Evolutionary conservation across 1,284 basidiomycete species (phyloP).

Genomic region (Taiwanofungus camphoratus): DNA sequence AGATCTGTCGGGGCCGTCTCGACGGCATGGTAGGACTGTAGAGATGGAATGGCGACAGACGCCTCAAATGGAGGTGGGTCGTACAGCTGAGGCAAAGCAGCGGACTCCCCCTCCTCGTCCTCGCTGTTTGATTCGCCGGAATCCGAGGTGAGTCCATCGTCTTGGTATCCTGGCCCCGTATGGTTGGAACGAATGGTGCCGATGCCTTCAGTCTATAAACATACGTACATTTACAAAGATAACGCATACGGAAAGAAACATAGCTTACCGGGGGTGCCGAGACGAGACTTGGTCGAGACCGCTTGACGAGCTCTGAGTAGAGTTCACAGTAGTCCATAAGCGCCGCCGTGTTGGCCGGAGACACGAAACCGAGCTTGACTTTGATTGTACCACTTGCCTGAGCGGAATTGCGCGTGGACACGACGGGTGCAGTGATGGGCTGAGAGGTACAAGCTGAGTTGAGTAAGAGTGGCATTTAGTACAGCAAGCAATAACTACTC

Average conservation of each 20-base stretch:
- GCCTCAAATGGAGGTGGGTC: constrained; percentile 12
- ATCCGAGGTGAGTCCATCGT: constrained; percentile 70
- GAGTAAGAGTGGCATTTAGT: not conserved
- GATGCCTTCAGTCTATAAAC: constrained; percentile 74
- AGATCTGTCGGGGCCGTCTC: constrained; percentile 18
- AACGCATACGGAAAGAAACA: constrained; percentile 6
- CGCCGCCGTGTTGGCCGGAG: constrained; percentile 35
- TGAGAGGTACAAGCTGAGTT: not conserved
- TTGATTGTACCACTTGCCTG: constrained; percentile 57
- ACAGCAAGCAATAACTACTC: constrained; percentile 32
- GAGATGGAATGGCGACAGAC: constrained; percentile 2
- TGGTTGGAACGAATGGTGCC: constrained; percentile 75
- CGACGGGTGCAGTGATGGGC: constrained; percentile 29
- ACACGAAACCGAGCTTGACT: constrained; percentile 75
- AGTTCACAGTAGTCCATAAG: constrained; percentile 48
- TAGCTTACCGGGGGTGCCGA: constrained; percentile 75
- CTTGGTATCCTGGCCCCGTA: constrained; percentile 54
- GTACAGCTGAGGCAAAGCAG: constrained; percentile 16
- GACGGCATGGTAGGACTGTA: constrained; percentile 11
- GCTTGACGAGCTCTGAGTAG: constrained; percentile 60
- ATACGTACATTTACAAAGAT: not conserved
- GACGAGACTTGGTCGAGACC: constrained; percentile 59
- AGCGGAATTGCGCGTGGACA: constrained; percentile 63
- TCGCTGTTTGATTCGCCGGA: constrained; percentile 41
- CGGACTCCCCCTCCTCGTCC: constrained; percentile 30